phyloP scores from a whole-genome alignment of 2,329 filamentous ascomycete genomes.

The Helotiales sp. region DNA sequence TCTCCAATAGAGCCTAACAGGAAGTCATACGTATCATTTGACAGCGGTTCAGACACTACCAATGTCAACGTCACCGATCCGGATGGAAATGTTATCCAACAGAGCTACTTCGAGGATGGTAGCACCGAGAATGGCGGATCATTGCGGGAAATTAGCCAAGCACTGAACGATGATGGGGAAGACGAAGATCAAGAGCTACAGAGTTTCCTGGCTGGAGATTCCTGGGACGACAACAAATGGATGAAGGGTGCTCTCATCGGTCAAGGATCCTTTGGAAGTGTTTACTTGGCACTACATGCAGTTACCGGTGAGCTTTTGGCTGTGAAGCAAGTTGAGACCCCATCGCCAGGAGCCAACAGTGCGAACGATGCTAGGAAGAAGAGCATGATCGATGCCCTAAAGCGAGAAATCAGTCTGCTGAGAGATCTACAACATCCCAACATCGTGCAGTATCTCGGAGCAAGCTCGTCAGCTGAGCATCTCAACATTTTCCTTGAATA shows the following conservation, averaged over 20 bases:
- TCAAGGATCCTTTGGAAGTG: constrained; percentile 93
- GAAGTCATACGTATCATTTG: constrained; percentile 89
- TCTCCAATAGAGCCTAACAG: constrained; percentile 80
- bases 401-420: constrained; percentile 92
- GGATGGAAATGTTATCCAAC: constrained; percentile 67
- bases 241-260: constrained; percentile 99
- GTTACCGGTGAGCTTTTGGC: constrained; percentile 97
- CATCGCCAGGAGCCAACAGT: constrained; percentile 73
- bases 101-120: constrained; percentile 84
- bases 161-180: constrained; percentile 86
- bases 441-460: constrained; percentile 97
- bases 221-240: constrained; percentile 97
- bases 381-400: constrained; percentile 95
- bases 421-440: constrained; percentile 94
- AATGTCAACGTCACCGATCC: constrained; percentile 75
- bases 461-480: constrained; percentile 84
- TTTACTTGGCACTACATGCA: constrained; percentile 92
- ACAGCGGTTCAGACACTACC: constrained; percentile 70
- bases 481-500: constrained; percentile 99
- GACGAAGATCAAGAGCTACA: constrained; percentile 86
- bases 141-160: constrained; percentile 79
- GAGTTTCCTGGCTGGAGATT: constrained; percentile 88
- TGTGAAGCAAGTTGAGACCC: constrained; percentile 96
- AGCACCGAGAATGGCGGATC: constrained; percentile 73
- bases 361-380: constrained; percentile 90